A percentile compares a stretch with the other conserved stretches of the same genome.
These are phyloP conservation scores for Cytospora piceae DNA, from an alignment of 2,329 filamentous ascomycete genomes.

Conservation along the genomic window DNA sequence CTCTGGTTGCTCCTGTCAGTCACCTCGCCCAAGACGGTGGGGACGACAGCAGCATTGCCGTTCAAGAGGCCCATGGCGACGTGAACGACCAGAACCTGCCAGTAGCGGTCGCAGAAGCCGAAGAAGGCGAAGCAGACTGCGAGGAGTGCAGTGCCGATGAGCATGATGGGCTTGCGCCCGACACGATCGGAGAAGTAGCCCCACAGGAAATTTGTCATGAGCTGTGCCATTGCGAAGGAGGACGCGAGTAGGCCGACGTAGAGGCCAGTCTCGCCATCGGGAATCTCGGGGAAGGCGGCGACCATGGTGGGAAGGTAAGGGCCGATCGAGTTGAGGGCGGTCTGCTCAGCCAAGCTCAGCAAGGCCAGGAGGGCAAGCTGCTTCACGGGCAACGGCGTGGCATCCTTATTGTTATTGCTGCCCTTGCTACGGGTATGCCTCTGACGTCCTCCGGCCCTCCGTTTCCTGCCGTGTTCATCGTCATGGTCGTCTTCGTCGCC, in stretches of 20 bases:
- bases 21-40: slow-evolving; percentile 90
- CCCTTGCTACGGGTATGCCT: slow-evolving; percentile 35
- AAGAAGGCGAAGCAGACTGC: slow-evolving; percentile 82
- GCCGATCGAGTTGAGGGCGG: slow-evolving; percentile 92
- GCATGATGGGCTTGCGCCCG: slow-evolving; percentile 80
- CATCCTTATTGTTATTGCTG: slow-evolving; percentile 42
- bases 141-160: slow-evolving; percentile 81
- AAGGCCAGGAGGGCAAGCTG: slow-evolving; percentile 86
- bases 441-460: slow-evolving; percentile 8
- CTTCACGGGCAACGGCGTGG: slow-evolving; percentile 77
- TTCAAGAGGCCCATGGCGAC: slow-evolving; percentile 90
- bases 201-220: slow-evolving; percentile 91
- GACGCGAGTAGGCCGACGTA: slow-evolving; percentile 92
- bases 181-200: slow-evolving; percentile 80
- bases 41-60: slow-evolving; percentile 92
- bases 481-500: slow-evolving; percentile 7
- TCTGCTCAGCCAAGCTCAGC: slow-evolving; percentile 91
- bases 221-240: slow-evolving; percentile 88
- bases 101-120: slow-evolving; percentile 80
- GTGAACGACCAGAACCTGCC: slow-evolving; percentile 85
- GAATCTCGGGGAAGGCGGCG: slow-evolving; percentile 79
- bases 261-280: slow-evolving; percentile 71
- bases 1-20: slow-evolving; percentile 96
- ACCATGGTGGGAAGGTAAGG: slow-evolving; percentile 96
- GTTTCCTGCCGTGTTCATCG: background rate